Evolutionary conservation across 768 basidiomycete genomes (phyloP).

Genomic region (Russula sp.): DNA sequence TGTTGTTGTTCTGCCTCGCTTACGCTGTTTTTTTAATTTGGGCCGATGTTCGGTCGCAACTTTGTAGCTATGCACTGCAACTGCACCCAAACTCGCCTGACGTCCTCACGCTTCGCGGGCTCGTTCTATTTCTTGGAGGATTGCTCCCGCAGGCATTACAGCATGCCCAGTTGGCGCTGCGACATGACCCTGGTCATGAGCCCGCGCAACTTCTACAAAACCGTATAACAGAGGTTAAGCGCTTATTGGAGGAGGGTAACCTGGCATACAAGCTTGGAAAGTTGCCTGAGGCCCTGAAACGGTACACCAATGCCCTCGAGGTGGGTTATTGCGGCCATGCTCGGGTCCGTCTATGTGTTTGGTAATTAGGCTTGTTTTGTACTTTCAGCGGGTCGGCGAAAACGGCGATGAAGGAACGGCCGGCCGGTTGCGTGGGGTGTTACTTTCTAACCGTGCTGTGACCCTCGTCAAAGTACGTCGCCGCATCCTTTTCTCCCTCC

Average conservation of each 20-base stretch:
- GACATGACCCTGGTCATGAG: conserved; percentile 71
- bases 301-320: conserved; percentile 67
- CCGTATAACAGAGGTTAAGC: conserved; percentile 76
- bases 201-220: conserved; percentile 63
- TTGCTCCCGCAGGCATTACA: conserved; percentile 65
- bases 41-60: too few relatives aligned
- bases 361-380: neutral
- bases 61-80: conserved; percentile 62
- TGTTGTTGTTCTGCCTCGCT: neutral
- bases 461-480: conserved; percentile 60
- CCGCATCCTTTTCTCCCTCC: conserved; percentile 12
- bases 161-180: conserved; percentile 63
- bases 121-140: conserved; percentile 67
- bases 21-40: neutral
- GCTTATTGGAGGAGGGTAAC: conserved; percentile 82
- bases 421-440: conserved; percentile 70
- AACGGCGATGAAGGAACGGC: conserved; percentile 66
- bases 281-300: conserved; percentile 53
- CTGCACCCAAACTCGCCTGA: conserved; percentile 70
- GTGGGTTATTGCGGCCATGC: conserved; percentile 30
- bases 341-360: too few relatives aligned
- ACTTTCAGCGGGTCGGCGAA: conserved; percentile 52
- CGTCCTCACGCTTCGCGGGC: conserved; percentile 66
- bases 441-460: conserved; percentile 79
- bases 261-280: conserved; percentile 56